Conservation (phyloP, 176 grass and related monocot genomes). For the Tillandsia leiboldiana region DNA sequence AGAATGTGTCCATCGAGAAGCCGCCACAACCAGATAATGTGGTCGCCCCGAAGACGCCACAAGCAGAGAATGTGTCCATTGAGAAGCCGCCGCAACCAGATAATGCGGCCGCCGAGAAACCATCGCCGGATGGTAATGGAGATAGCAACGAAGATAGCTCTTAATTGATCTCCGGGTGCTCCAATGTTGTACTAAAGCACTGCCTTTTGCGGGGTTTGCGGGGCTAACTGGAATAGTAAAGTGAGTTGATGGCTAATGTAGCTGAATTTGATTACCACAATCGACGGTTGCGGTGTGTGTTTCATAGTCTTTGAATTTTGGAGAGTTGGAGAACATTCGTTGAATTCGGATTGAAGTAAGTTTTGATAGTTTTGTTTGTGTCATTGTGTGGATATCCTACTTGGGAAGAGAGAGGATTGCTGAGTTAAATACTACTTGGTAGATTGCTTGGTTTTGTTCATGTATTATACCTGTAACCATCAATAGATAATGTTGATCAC, state of each 20-base stretch:
- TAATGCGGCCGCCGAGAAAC: constrained; percentile 24
- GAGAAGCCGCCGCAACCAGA: constrained; percentile 16
- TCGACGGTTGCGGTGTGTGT: constrained; percentile 27
- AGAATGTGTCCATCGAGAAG: constrained; percentile 15
- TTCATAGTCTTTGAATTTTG: no score
- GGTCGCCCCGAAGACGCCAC: constrained; percentile 3
- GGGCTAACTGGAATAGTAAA: not conserved
- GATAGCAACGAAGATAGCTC: not conserved
- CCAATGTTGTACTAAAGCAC: not conserved
- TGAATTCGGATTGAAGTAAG: no score
- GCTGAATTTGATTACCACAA: constrained; percentile 10
- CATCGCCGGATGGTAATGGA: constrained; percentile 20
- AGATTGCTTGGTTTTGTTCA: no score
- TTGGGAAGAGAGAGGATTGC: not conserved
- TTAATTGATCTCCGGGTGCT: constrained; percentile 4
- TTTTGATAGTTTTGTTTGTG: no score
- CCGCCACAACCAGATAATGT: constrained; percentile 23
- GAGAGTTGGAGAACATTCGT: no score
- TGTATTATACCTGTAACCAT: no score
- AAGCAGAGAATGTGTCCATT: constrained; percentile 19
- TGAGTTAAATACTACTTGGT: no score
- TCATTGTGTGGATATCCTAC: no score
- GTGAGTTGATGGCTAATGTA: constrained; percentile 19
- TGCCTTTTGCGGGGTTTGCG: not conserved
- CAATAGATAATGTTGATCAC: no score